These are phyloP conservation scores for Leptodontidium sp. DNA, from an alignment of 2,329 filamentous ascomycete genomes.

Conservation along the genomic window DNA sequence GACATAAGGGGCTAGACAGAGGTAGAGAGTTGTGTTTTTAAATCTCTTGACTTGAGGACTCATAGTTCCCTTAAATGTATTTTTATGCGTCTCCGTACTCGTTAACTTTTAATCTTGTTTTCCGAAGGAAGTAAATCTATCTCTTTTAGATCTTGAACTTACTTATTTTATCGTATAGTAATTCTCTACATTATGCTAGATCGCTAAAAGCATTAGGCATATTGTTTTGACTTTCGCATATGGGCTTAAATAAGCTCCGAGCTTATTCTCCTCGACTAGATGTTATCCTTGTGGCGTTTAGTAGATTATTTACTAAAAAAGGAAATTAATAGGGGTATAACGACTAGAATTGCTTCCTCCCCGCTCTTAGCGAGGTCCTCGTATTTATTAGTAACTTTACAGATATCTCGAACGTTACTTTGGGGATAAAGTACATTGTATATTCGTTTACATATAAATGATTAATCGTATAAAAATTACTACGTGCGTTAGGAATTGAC, in stretches of 20 bases:
- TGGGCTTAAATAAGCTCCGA: slow-evolving; percentile 19
- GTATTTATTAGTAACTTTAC: slow-evolving; percentile 4
- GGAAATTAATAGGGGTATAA: slow-evolving; percentile 25
- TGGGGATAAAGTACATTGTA: background rate
- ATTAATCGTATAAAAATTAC: background rate
- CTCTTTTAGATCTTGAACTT: background rate
- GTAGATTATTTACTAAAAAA: slow-evolving; percentile 9
- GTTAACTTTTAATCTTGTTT: background rate
- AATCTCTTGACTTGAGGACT: background rate
- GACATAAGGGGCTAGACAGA: background rate
- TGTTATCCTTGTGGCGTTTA: background rate
- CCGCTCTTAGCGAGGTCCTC: slow-evolving; percentile 1
- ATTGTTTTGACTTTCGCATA: background rate
- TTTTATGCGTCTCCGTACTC: background rate
- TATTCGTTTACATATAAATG: background rate
- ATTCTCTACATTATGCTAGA: background rate
- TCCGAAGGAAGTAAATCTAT: slow-evolving; percentile 11
- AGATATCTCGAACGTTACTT: slow-evolving; percentile 2
- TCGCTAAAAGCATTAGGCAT: background rate
- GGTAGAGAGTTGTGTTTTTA: background rate
- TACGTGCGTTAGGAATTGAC: background rate
- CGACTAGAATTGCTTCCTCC: slow-evolving; percentile 2
- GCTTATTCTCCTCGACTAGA: slow-evolving; percentile 19
- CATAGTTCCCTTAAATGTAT: background rate
- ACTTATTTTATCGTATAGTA: background rate